phyloP scores from a whole-genome alignment of 2,329 filamentous ascomycete species.

The Aureobasidium sp. region DNA sequence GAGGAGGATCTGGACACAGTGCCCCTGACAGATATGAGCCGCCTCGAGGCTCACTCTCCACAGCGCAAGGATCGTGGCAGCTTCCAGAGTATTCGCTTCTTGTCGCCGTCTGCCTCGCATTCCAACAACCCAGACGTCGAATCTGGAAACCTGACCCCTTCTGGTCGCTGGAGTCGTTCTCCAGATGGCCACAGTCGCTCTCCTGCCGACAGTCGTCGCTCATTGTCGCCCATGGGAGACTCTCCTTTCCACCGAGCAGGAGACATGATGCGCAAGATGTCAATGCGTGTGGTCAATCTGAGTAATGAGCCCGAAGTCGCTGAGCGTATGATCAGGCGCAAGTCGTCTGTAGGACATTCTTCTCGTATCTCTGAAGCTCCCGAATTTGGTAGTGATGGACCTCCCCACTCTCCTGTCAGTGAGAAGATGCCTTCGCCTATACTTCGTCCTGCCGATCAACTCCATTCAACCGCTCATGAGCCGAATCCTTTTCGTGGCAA shows the following conservation, averaged over 20 bases:
- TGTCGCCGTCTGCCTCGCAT: conserved; percentile 37
- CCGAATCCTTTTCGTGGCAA: conserved; percentile 78
- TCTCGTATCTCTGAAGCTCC: conserved; percentile 46
- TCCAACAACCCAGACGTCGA: conserved; percentile 56
- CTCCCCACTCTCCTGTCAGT: conserved; percentile 19
- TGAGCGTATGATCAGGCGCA: conserved; percentile 59
- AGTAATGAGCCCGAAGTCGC: conserved; percentile 84
- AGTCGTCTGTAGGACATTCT: conserved; percentile 48
- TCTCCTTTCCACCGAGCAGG: conserved; percentile 42
- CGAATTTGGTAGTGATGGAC: conserved; percentile 16
- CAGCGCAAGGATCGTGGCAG: conserved; percentile 37
- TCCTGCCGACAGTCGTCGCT: conserved; percentile 35
- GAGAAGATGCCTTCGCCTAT: conserved; percentile 26
- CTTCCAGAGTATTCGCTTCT: conserved; percentile 47
- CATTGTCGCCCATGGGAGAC: conserved; percentile 37
- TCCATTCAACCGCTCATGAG: conserved; percentile 20
- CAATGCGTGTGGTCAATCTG: conserved; percentile 93
- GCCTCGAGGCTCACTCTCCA: conserved; percentile 21
- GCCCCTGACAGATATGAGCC: conserved; percentile 48
- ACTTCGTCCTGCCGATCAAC: conserved; percentile 16
- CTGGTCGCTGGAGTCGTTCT: conserved; percentile 48
- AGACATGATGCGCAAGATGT: conserved; percentile 61
- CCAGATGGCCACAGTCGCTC: conserved; percentile 23
- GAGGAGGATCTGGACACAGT: conserved; percentile 48
- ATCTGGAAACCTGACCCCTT: conserved; percentile 42